These are phyloP conservation scores for Setomelanomma holmii DNA, from an alignment of 2,329 filamentous ascomycete species.

Conservation along the genomic window DNA sequence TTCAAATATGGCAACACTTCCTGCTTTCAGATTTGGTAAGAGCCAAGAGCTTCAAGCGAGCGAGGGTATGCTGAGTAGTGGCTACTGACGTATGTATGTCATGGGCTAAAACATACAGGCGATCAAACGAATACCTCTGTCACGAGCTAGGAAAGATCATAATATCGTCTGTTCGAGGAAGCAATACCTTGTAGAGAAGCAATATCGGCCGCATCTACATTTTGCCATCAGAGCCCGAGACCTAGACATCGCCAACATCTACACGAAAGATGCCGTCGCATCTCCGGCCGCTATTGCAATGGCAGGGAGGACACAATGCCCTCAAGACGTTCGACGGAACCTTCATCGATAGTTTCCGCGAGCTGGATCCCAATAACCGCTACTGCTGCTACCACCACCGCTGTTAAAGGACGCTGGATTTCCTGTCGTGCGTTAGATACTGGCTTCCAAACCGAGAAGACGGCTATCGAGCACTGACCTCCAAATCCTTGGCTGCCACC, in stretches of 20 bases:
- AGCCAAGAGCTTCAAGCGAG: too few relatives aligned
- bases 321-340: background rate
- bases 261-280: slow-evolving; percentile 15
- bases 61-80: background rate
- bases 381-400: background rate
- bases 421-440: slow-evolving; percentile 10
- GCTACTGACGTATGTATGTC: too few relatives aligned
- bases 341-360: slow-evolving; percentile 27
- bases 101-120: background rate
- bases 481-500: background rate
- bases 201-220: too few relatives aligned
- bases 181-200: too few relatives aligned
- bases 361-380: slow-evolving; percentile 35
- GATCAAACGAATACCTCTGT: background rate
- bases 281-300: background rate
- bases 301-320: background rate
- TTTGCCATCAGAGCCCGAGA: background rate
- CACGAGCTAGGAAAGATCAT: background rate
- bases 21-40: too few relatives aligned
- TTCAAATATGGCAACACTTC: too few relatives aligned
- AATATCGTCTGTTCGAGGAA: too few relatives aligned
- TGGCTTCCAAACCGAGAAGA: background rate
- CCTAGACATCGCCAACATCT: slow-evolving; percentile 24
- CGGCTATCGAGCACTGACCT: slow-evolving; percentile 1
- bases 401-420: slow-evolving; percentile 1